Evolutionary conservation across 352 stramenopile species (phyloP).

Genomic region (Blastocystis sp.): DNA sequence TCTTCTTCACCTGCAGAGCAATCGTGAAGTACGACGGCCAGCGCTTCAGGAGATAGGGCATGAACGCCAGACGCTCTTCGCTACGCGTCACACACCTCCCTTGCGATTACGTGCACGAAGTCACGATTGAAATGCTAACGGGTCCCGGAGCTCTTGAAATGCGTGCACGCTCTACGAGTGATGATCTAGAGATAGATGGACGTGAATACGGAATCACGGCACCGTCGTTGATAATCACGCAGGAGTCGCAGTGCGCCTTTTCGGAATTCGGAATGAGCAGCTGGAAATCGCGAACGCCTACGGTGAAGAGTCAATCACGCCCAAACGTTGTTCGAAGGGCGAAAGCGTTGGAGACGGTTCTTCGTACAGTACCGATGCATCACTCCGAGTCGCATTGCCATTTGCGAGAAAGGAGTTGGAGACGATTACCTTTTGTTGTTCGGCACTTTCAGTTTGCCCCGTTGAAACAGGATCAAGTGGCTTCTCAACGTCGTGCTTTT

Average conservation of each 20-base stretch:
- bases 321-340: not conserved
- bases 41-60: constrained; percentile 18
- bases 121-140: constrained; percentile 33
- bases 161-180: not conserved
- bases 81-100: not conserved
- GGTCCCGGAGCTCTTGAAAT: not conserved
- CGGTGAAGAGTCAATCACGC: not conserved
- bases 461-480: no score
- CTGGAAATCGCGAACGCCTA: constrained; percentile 21
- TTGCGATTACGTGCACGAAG: not conserved
- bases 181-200: not conserved
- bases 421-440: no score
- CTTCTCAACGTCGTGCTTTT: no score
- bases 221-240: not conserved
- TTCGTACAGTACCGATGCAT: no score
- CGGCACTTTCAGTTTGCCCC: no score
- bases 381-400: no score
- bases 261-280: constrained; percentile 40
- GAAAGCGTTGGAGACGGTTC: not conserved
- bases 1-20: constrained; percentile 13
- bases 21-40: constrained; percentile 24
- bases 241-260: constrained; percentile 28
- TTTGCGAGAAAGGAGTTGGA: no score
- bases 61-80: constrained; percentile 13
- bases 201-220: not conserved